A percentile compares a stretch with the other conserved stretches of the same genome.
phyloP scores from a whole-genome alignment of 208 protist species.

The Novymonas esmeraldas region DNA sequence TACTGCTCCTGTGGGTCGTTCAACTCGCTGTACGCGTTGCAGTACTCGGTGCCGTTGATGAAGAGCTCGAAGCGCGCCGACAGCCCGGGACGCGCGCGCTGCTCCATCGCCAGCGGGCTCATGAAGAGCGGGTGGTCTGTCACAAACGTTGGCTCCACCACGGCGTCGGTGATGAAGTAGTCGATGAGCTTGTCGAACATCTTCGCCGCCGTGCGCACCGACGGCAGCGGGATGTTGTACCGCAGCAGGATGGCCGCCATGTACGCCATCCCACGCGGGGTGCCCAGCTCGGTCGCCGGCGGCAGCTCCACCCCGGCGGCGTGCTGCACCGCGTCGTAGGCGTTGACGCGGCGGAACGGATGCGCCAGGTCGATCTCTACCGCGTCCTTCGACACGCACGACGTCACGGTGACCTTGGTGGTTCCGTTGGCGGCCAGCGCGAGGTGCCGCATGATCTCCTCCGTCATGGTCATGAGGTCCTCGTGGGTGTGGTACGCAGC shows the following conservation, averaged over 20 bases:
- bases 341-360: slow-evolving; percentile 88
- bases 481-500: slow-evolving; percentile 94
- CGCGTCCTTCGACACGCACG: slow-evolving; percentile 26
- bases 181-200: slow-evolving; percentile 93
- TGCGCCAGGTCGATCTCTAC: slow-evolving; percentile 83
- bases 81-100: slow-evolving; percentile 66
- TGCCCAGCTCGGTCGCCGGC: slow-evolving; percentile 76
- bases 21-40: slow-evolving; percentile 97
- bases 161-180: slow-evolving; percentile 90
- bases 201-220: slow-evolving; percentile 90
- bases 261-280: slow-evolving; percentile 73
- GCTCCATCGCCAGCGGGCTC: slow-evolving; percentile 92
- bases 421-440: slow-evolving; percentile 56
- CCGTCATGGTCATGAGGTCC: slow-evolving; percentile 93
- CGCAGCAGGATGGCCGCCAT: slow-evolving; percentile 88
- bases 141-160: slow-evolving; percentile 95
- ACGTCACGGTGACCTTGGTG: slow-evolving; percentile 43
- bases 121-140: slow-evolving; percentile 95
- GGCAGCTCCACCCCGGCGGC: slow-evolving; percentile 75
- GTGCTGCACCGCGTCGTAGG: slow-evolving; percentile 88
- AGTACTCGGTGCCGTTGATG: slow-evolving; percentile 93
- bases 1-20: slow-evolving; percentile 97
- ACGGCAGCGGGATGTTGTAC: slow-evolving; percentile 73
- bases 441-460: slow-evolving; percentile 88
- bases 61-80: slow-evolving; percentile 98